Conservation (phyloP, 495 filamentous ascomycete species). For the Neurospora pannonica region DNA sequence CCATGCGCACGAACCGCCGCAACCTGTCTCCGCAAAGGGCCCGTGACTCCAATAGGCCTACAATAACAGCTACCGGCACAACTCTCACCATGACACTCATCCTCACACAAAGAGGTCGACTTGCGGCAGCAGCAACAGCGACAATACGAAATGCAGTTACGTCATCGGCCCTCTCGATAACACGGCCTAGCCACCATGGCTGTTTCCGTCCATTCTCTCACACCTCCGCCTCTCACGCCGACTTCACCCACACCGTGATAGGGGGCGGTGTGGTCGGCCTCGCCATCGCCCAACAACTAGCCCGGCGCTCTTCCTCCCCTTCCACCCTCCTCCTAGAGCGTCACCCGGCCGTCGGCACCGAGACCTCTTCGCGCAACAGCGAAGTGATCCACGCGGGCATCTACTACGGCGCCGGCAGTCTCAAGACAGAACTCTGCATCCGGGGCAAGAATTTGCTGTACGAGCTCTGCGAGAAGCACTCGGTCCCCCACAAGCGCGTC, state of each 20-base stretch:
- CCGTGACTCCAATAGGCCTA: not conserved
- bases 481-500: slow-evolving; percentile 60
- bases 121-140: not conserved
- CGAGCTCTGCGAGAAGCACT: slow-evolving; percentile 54
- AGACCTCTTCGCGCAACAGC: slow-evolving; percentile 88
- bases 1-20: not conserved
- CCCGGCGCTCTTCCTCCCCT: slow-evolving; percentile 35
- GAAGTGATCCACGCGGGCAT: slow-evolving; percentile 96
- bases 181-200: not conserved
- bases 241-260: slow-evolving; percentile 84
- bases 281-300: slow-evolving; percentile 71
- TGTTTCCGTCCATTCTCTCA: slow-evolving; percentile 17
- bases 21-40: not conserved
- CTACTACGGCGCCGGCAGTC: slow-evolving; percentile 68
- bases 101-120: not conserved
- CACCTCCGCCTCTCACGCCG: slow-evolving; percentile 36
- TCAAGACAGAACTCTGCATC: slow-evolving; percentile 83
- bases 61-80: not conserved
- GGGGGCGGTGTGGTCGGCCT: slow-evolving; percentile 89
- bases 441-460: slow-evolving; percentile 69
- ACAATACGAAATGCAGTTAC: not conserved
- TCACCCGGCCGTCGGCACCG: slow-evolving; percentile 68
- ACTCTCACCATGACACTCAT: not conserved
- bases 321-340: slow-evolving; percentile 77
- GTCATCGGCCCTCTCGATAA: not conserved